phyloP scores from a whole-genome alignment of 352 stramenopile genomes.

The Pythium periplocum region DNA sequence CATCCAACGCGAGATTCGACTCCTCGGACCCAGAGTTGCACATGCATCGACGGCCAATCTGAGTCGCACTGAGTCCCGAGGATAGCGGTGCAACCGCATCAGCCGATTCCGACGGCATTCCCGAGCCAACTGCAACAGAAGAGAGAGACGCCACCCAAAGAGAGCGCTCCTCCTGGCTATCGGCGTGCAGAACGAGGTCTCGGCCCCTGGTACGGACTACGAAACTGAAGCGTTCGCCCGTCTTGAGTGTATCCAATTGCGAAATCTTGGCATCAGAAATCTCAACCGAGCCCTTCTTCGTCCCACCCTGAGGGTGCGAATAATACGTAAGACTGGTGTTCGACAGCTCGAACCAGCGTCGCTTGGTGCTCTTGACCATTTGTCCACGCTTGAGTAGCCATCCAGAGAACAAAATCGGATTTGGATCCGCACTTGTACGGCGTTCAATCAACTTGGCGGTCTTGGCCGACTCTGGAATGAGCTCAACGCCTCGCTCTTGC shows the following conservation, averaged over 20 bases:
- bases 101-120: background rate
- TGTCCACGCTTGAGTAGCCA: constrained; percentile 83
- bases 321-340: constrained; percentile 69
- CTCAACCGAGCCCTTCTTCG: constrained; percentile 69
- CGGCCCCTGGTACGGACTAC: constrained; percentile 52
- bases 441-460: constrained; percentile 54
- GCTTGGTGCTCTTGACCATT: constrained; percentile 84
- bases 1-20: constrained; percentile 26
- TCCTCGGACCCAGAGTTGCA: constrained; percentile 28
- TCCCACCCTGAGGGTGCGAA: constrained; percentile 64
- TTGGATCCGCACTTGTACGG: constrained; percentile 43
- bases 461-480: constrained; percentile 49
- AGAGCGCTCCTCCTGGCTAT: constrained; percentile 80
- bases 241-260: constrained; percentile 73
- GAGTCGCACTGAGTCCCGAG: constrained; percentile 11
- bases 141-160: constrained; percentile 72
- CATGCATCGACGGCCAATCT: constrained; percentile 54
- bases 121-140: constrained; percentile 41
- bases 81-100: constrained; percentile 16
- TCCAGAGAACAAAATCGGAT: constrained; percentile 61
- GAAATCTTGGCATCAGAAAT: constrained; percentile 51
- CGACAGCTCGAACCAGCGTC: constrained; percentile 80
- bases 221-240: constrained; percentile 77
- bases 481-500: constrained; percentile 59
- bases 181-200: constrained; percentile 70